Conservation (phyloP, 345 rosid genomes). For the Linum tenue region DNA sequence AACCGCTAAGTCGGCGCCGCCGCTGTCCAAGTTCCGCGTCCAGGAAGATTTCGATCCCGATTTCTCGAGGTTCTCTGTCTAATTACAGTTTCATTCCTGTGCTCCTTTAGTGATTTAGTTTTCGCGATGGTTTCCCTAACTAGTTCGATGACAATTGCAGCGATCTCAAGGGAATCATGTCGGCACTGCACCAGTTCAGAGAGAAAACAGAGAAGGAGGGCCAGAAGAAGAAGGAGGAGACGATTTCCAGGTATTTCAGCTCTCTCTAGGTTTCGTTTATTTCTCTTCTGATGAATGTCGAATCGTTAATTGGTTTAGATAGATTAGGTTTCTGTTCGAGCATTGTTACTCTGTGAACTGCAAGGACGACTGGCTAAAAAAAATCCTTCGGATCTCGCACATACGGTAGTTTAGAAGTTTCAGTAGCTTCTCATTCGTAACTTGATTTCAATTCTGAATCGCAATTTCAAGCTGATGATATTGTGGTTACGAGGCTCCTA, state of each 20-base stretch:
- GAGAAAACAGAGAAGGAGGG: slow-evolving; percentile 74
- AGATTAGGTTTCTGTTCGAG: not conserved
- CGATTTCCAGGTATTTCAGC: slow-evolving; percentile 54
- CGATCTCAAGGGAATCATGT: slow-evolving; percentile 70
- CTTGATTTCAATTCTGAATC: too few species aligned
- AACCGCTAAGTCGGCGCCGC: slow-evolving; percentile 30
- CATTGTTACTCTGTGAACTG: too few species aligned
- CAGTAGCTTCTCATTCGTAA: too few species aligned
- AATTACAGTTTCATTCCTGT: not conserved
- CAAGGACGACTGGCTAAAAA: too few species aligned
- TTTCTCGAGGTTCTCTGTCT: slow-evolving; percentile 38
- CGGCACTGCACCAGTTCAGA: slow-evolving; percentile 66
- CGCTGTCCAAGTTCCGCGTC: slow-evolving; percentile 29
- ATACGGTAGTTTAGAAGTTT: too few species aligned
- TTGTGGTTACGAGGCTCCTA: too few species aligned
- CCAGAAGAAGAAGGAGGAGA: slow-evolving; percentile 75
- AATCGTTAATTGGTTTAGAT: not conserved
- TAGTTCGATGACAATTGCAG: slow-evolving; percentile 26
- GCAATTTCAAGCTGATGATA: too few species aligned
- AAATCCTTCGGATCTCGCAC: too few species aligned
- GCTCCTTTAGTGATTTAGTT: not conserved
- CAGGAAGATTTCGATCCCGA: slow-evolving; percentile 50
- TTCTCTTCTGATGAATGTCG: too few species aligned
- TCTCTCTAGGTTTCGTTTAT: not conserved
- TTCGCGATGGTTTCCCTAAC: not conserved